Base-by-base conservation (phyloP, 2,329 filamentous ascomycete species). In the Mycosphaerelloides madeirae region DNA sequence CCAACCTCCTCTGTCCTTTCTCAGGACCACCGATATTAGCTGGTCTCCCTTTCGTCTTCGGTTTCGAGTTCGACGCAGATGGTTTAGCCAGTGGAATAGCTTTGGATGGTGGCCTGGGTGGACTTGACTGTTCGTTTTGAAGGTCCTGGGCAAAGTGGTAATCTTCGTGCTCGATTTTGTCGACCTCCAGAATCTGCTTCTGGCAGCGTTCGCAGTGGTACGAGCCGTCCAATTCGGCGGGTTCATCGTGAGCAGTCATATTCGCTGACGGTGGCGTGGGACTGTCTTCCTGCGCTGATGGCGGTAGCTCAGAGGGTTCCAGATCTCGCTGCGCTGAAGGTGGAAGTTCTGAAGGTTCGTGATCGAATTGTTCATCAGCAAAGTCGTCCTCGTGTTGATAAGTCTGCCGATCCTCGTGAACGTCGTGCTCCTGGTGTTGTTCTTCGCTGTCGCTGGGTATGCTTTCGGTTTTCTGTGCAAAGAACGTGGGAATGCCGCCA, bases 111-210 rank as follows among this genome's bases (percentile, higher is more conserved):
- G 54, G 54, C 29, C 49, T 48, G 6, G 46, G 38, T 6, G 59
- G 49, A 29, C 41, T 58, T 8, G 53, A 74, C 68, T 84, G 77
- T 54, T 84, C 75, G 45, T 81, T 77, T 53, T 90, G 83, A 22
- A 98, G 74, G 56, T 91, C 85, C 68, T 86, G 87, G 35, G 93
- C 93, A 68, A 95, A 84, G 68, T 98, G 93, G 84, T 90, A 97
- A 65, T 98, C 93, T 42, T 84, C 75, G 65, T 98, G 93, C 67
- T 86, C 90, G 53, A 82, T 77, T 55, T 77, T 76, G 44, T 83
- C 78, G 19, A 71, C 61, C 31, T 74, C 70, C 11, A 75, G 71
- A 28, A 93, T 71, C n/a, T 64, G 62, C 6, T 50, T 74, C 47
- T 77, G 74, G 65, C 89, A 95, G 50, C 80, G 79, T 38, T 71